Evolutionary conservation across 305 asterid species (phyloP).

Genomic region (Ilex paraguariensis): DNA sequence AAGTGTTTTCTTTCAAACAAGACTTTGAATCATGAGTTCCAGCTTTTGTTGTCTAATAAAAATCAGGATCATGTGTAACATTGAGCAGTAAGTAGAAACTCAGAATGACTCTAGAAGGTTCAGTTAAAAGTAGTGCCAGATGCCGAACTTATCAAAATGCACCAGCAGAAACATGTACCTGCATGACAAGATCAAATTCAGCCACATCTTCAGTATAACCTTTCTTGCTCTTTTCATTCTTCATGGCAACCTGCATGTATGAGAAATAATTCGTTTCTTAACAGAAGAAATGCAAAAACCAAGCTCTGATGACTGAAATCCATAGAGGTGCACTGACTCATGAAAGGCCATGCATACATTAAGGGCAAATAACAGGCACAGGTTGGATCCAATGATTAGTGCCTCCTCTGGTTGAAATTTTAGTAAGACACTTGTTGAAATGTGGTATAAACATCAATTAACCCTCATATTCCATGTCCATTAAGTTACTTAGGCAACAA

Average conservation of each 20-base stretch:
- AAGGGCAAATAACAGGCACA: too few species aligned
- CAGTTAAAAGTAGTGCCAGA: neutral
- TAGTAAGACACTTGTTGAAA: neutral
- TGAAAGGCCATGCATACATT: neutral
- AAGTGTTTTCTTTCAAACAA: conserved; percentile 77
- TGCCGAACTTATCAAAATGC: neutral
- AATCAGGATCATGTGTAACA: neutral
- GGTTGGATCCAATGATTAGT: neutral
- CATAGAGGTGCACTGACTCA: neutral
- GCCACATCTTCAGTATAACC: conserved; percentile 60
- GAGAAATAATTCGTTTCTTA: neutral
- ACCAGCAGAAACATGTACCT: conserved; percentile 45
- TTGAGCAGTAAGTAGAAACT: too few species aligned
- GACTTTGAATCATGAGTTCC: conserved; percentile 84
- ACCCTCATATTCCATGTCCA: neutral
- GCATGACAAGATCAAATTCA: conserved; percentile 95
- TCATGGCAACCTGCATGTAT: conserved; percentile 49
- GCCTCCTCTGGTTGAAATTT: neutral
- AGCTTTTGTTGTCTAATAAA: conserved; percentile 78
- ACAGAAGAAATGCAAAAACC: neutral
- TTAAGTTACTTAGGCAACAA: neutral
- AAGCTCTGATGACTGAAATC: neutral
- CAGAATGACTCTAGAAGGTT: neutral
- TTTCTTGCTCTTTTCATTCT: conserved; percentile 46
- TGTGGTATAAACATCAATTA: neutral